Evolutionary conservation across 495 filamentous ascomycete species (phyloP), one percentile per base, ranked within the genome.

Genomic region (Trichoderma parareesei): DNA sequence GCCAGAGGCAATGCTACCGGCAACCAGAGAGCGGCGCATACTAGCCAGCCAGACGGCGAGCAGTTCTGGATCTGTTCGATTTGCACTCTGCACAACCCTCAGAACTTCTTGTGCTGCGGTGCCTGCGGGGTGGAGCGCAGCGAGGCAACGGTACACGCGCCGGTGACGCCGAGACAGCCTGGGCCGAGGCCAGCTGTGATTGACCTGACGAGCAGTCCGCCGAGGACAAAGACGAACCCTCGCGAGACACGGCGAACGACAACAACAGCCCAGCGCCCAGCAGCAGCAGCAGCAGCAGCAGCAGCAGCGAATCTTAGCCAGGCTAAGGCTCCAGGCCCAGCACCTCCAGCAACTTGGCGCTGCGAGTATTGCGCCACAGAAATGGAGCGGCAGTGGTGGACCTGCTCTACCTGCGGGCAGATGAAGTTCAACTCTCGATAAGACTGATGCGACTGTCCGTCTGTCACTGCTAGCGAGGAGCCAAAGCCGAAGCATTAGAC

Each of bases 11-110:
- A 37, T 37, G 2, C 40, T 41, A 41, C 40, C 0, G 11, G 14
- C 20, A 57, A 13, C 7, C 33, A 57, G 20, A 57, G 49, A 57
- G 2, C 5, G 13, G 49, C 7, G 20, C 20, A 2, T 33, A 20
- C 20, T 57, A 20, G 49, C 11, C 40, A 7, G 20, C 49, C 49
- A 35, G 13, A 35, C 49, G 49, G 35, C 33, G 49, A 88, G 83
- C 65, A 79, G 79, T 60, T 74, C 33, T 97, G 93, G 93, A 79
- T 81, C 11, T 98, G 93, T 67, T 78, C 79, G 27, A 79, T 85
- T 41, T 97, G 93, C 71, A 98, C 93, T 0, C 81, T 94, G n/a
- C 83, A 87, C 61, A 98, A 98, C 69, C 86, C 89, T 3, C 67
- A 81, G 38, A 82, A 75, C 33, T 91, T 80, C 67, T 79, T 90